Base-by-base conservation (phyloP, 2,329 filamentous ascomycete genomes). In the Verticillium tricorpus region DNA sequence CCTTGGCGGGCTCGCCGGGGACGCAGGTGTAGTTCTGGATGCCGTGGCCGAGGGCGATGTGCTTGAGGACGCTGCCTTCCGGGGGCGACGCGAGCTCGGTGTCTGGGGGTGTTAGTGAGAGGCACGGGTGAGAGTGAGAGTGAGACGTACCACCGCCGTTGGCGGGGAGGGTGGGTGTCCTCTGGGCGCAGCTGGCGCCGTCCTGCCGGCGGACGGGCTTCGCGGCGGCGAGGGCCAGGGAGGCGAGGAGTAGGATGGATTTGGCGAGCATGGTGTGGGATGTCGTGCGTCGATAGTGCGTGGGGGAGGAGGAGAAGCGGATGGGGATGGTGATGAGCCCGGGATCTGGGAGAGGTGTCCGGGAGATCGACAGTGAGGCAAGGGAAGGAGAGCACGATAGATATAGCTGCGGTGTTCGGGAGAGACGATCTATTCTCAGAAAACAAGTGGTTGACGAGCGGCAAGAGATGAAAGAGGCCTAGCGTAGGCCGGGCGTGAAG, bases 1-100 rank as follows among this genome's bases (percentile, higher is more conserved):
- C 72, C 6, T 68, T 68, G 34, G 79, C 75, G 2, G 67, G 66
- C 11, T 74, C 71, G 17, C 71, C 72, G 2, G 72, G 71, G 14
- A 68, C 61, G 74, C 87, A 90, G 40, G 84, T 87, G 78, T 90
- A 90, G 81, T 90, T 90, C 69, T 90, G 87, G 68, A 87, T 83
- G 62, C 87, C 87, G 67, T 87, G 82, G 67, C 87, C 87, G 52
- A 90, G 74, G 61, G 80, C 81, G 64, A 90, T 82, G 75, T 81
- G 76, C 70, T 83, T 80, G 40, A 87, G 75, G 5, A 71, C 70
- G 54, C 77, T 68, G 64, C 69, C 69, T 11, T 73, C 64, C 2
- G 79, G 66, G 1, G 78, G 78, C 4, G 72, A 63, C n/a, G 78
- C 71, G 32, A 86, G 81, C 59, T 85, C 76, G 28, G 68, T 69